Conservation (phyloP, 441 rosid species). For the Daphne laureola region DNA sequence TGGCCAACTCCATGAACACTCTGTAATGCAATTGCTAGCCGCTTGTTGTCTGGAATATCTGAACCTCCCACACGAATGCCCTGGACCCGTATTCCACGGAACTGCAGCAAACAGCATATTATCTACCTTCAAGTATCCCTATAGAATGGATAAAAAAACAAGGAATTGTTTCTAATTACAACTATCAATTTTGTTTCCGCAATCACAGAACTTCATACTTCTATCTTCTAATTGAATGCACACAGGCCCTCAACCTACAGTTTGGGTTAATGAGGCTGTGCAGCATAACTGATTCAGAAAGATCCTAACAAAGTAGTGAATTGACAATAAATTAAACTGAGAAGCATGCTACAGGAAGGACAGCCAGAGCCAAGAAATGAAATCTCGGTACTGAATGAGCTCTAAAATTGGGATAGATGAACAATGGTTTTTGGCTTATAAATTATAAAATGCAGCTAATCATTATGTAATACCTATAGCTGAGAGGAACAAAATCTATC, state of each 20-base stretch:
- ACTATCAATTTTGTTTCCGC: not conserved
- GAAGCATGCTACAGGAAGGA: too few relatives aligned
- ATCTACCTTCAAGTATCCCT: not conserved
- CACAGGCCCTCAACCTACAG: not conserved
- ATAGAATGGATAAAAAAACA: not conserved
- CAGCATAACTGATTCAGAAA: not conserved
- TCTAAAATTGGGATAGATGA: too few relatives aligned
- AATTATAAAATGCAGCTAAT: too few relatives aligned
- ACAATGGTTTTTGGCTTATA: too few relatives aligned
- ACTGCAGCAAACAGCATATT: conserved; percentile 4
- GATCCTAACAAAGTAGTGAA: too few relatives aligned
- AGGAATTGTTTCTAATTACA: not conserved
- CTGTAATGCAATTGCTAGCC: conserved; percentile 8
- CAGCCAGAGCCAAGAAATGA: too few relatives aligned
- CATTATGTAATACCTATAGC: too few relatives aligned
- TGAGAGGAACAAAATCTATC: too few relatives aligned
- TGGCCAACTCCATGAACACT: conserved; percentile 14
- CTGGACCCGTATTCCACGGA: conserved; percentile 13
- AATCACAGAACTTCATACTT: not conserved
- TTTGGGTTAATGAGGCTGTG: not conserved
- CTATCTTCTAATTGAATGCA: not conserved
- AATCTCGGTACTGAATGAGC: too few relatives aligned
- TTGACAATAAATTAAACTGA: too few relatives aligned
- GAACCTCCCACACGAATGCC: conserved; percentile 18
- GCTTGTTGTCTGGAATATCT: conserved; percentile 19